Evolutionary conservation across 2,329 filamentous ascomycete species (phyloP).

Genomic region (Epichloe sibirici): DNA sequence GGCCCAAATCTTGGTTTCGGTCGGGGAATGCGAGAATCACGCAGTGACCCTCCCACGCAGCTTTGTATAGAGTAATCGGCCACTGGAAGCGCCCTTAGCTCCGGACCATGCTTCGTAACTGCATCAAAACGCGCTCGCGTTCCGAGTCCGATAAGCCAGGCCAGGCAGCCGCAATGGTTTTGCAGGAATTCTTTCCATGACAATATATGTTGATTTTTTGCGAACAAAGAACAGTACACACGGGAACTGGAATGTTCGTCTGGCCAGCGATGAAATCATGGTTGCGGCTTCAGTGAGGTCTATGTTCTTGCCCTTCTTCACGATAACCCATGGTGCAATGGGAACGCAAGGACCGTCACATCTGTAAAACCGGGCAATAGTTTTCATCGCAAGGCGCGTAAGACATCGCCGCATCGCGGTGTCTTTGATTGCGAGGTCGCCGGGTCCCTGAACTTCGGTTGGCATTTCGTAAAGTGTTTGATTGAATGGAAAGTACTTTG

Average conservation of each 20-base stretch:
- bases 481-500: neutral
- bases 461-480: neutral
- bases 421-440: neutral
- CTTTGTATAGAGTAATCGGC: conserved; percentile 12
- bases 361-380: neutral
- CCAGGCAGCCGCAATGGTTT: conserved; percentile 9
- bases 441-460: neutral
- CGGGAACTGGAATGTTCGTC: conserved; percentile 12
- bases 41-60: conserved; percentile 15
- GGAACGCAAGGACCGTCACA: neutral
- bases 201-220: conserved; percentile 28
- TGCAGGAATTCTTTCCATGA: conserved; percentile 27
- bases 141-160: conserved; percentile 6
- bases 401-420: neutral
- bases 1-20: conserved; percentile 16
- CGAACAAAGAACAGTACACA: conserved; percentile 18
- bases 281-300: conserved; percentile 13
- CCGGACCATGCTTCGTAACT: conserved; percentile 12
- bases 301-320: neutral
- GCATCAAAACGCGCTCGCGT: conserved; percentile 8
- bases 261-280: conserved; percentile 9
- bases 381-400: neutral
- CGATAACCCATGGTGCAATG: neutral
- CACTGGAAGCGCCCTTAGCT: conserved; percentile 14
- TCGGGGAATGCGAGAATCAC: conserved; percentile 15